Percentiles rank a stretch among this genome's conserved stretches.
phyloP scores from a whole-genome alignment of 1,284 basidiomycete genomes.

The Thecaphora thlaspeos region DNA sequence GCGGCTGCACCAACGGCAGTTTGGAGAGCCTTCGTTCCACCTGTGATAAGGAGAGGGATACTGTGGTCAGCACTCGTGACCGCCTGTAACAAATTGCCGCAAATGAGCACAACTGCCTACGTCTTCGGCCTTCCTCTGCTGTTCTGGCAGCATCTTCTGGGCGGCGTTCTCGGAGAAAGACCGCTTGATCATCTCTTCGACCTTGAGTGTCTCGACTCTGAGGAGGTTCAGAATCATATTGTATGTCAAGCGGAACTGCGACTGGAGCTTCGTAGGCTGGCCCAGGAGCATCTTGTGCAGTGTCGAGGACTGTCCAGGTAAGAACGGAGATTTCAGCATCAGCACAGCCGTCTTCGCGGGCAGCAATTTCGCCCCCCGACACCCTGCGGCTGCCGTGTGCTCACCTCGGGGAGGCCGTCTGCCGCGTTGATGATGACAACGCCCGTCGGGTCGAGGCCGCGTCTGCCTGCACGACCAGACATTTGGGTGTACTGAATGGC shows the following conservation, averaged over 20 bases:
- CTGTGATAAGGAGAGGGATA: slow-evolving; percentile 66
- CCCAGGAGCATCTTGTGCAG: slow-evolving; percentile 91
- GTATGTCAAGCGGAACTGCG: slow-evolving; percentile 96
- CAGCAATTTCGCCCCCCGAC: too few species aligned
- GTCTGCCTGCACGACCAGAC: slow-evolving; percentile 94
- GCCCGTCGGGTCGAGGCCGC: slow-evolving; percentile 91
- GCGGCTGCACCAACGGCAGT: slow-evolving; percentile 68
- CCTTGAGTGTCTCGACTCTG: slow-evolving; percentile 89
- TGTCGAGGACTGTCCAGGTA: slow-evolving; percentile 65
- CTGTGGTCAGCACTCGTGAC: too few species aligned
- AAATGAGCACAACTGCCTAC: too few species aligned
- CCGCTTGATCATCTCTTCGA: slow-evolving; percentile 99
- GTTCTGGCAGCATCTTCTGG: slow-evolving; percentile 86
- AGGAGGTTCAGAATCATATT: slow-evolving; percentile 99
- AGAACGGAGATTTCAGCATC: too few species aligned
- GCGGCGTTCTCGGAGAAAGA: slow-evolving; percentile 98
- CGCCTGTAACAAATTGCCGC: too few species aligned
- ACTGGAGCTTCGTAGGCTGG: slow-evolving; percentile 83
- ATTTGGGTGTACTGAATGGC: slow-evolving; percentile 97
- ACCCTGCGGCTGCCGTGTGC: slow-evolving; percentile 33
- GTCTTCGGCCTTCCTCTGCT: slow-evolving; percentile 75
- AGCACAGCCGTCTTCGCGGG: slow-evolving; percentile 10
- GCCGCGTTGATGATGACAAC: slow-evolving; percentile 82
- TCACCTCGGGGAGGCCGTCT: slow-evolving; percentile 81
- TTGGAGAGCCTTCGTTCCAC: slow-evolving; percentile 71